Conservation (phyloP, 1,284 basidiomycete species). For the Sporisorium iseilematis-ciliati region DNA sequence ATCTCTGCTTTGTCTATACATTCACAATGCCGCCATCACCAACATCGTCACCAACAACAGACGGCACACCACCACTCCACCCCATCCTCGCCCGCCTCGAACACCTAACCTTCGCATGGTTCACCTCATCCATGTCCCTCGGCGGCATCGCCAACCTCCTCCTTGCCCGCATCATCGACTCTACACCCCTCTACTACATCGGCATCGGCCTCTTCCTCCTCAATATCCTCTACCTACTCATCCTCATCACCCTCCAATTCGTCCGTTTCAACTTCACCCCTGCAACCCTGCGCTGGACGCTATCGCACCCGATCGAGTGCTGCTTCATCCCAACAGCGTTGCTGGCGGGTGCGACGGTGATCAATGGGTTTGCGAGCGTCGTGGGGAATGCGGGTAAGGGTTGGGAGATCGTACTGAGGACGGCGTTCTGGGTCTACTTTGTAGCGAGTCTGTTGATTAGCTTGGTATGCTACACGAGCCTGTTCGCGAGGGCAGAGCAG, state of each 20-base stretch:
- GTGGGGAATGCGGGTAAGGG: neutral
- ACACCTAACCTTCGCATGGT: conserved; percentile 45
- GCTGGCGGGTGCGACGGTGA: conserved; percentile 33
- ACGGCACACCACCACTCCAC: neutral
- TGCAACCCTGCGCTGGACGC: conserved; percentile 10
- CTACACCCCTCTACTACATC: conserved; percentile 9
- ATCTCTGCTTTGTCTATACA: neutral
- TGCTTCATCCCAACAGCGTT: conserved; percentile 40
- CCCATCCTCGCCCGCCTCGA: conserved; percentile 10
- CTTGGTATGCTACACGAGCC: conserved; percentile 20
- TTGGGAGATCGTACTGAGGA: neutral
- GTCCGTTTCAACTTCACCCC: conserved; percentile 18
- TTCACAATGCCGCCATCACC: neutral
- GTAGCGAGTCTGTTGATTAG: neutral
- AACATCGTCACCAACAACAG: neutral
- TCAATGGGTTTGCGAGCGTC: conserved; percentile 14
- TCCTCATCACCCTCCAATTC: conserved; percentile 19
- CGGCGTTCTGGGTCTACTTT: conserved; percentile 37
- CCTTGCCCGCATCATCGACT: conserved; percentile 22
- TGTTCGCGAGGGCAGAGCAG: conserved; percentile 17
- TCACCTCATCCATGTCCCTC: conserved; percentile 40
- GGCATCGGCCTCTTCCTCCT: conserved; percentile 21
- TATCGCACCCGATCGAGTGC: conserved; percentile 42
- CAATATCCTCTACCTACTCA: conserved; percentile 29
- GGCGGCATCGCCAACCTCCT: conserved; percentile 38